A percentile compares a stretch with the other conserved stretches of the same genome.
phyloP scores from a whole-genome alignment of 495 filamentous ascomycete species.

The Astrothelium subdiscretum region DNA sequence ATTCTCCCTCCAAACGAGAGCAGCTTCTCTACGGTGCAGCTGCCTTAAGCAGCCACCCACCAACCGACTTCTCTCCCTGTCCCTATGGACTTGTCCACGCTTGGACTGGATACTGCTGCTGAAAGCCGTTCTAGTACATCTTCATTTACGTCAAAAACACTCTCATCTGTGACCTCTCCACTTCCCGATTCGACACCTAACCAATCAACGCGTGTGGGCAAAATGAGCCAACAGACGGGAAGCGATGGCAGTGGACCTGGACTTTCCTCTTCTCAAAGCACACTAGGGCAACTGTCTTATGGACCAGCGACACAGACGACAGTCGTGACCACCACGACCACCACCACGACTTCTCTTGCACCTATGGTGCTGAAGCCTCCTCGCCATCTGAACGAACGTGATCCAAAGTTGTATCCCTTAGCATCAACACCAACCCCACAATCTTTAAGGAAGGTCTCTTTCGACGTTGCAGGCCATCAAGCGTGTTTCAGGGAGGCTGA shows the following conservation, averaged over 20 bases:
- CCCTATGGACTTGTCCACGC: neutral
- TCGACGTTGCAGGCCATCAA: conserved; percentile 54
- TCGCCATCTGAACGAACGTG: conserved; percentile 58
- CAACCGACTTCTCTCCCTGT: neutral
- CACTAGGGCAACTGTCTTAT: conserved; percentile 55
- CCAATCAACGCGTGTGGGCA: neutral
- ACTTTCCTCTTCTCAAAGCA: conserved; percentile 15
- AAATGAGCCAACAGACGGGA: neutral
- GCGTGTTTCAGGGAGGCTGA: conserved; percentile 59
- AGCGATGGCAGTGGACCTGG: neutral
- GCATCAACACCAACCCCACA: conserved; percentile 69
- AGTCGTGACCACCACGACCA: conserved; percentile 86
- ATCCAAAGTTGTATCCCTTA: conserved; percentile 82
- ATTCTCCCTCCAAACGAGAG: neutral
- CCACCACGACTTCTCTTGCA: conserved; percentile 80
- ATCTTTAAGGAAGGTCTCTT: conserved; percentile 58
- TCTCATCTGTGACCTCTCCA: neutral
- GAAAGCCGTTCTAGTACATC: neutral
- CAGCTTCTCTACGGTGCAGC: neutral
- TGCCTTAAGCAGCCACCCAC: neutral
- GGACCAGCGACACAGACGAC: conserved; percentile 63
- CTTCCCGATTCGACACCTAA: neutral
- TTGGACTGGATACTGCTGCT: neutral
- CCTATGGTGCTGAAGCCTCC: conserved; percentile 69
- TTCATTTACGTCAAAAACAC: neutral